Base-by-base conservation (phyloP, 2,329 filamentous ascomycete genomes). In the Pseudopithomyces chartarum region DNA sequence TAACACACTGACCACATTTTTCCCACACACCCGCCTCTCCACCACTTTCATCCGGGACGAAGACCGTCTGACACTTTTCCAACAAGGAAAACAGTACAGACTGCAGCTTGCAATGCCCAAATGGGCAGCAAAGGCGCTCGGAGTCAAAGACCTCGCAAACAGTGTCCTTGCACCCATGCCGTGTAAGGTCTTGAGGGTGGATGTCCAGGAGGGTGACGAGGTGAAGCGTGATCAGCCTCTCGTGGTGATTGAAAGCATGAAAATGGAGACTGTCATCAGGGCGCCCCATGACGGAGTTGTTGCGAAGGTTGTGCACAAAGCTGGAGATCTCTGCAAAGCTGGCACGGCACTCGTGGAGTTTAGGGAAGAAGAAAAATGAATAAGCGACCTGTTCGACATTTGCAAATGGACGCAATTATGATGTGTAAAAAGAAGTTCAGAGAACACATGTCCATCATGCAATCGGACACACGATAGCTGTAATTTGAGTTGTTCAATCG, bases 111-210 rank as follows among this genome's bases (percentile, higher is more conserved):
- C 82, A 0, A 75, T 80, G 43, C 92, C 94, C 0, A 81, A 82
- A 43, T 99, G 93, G 92, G 89, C 90, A 56, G 90, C 92, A 66
- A 94, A 96, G 77, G 92, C 92, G 0, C 81, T 97, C 7, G 93
- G 94, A 0, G 79, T 90, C 60, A 93, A 91, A 73, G 91, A 96
- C 69, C 84, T 85, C 0, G 83, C 87, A 6, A 93, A 94, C 57
- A 95, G 90, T 52, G 92, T 98, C 1, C 83, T 91, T 22, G 92
- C 95, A 20, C 95, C 95, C 0, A 99, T 99, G 95, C 95, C 95
- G 1, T 98, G 95, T 79, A 98, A 98, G 79, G 89, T 99, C 23
- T 79, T 99, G 59, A 87, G 91, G 63, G 95, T 97, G 46, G 91
- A 97, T 75, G 92, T 97, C 0, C 79, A 83, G 26, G 92, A 92